A percentile compares a stretch with the other conserved stretches of the same genome.
Evolutionary conservation across 2,329 filamentous ascomycete species (phyloP).

Genomic region (Neopestalotiopsis clavispora): DNA sequence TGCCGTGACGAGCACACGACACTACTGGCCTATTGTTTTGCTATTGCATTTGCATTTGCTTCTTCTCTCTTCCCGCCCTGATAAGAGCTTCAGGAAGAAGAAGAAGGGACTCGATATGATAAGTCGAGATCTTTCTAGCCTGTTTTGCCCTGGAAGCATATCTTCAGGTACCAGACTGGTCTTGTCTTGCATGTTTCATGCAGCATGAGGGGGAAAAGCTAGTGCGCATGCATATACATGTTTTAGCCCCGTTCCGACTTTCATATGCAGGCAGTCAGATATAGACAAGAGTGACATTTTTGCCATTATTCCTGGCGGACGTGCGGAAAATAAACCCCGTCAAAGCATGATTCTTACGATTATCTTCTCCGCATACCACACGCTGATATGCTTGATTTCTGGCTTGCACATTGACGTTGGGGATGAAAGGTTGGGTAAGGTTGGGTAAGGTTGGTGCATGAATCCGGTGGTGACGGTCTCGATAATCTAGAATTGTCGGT

Average conservation of each 20-base stretch:
- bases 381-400: no score
- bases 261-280: not conserved
- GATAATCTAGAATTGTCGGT: not conserved
- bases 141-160: no score
- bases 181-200: not conserved
- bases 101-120: no score
- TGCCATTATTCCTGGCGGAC: not conserved
- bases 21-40: no score
- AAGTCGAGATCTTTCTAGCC: no score
- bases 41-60: no score
- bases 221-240: not conserved
- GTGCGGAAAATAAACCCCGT: not conserved
- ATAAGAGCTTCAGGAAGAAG: no score
- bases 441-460: not conserved
- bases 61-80: no score
- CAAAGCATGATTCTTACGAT: not conserved
- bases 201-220: not conserved
- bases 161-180: not conserved
- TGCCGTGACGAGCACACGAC: no score
- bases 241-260: not conserved
- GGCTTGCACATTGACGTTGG: not conserved
- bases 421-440: not conserved
- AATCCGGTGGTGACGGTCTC: not conserved
- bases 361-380: no score
- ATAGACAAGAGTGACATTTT: not conserved